phyloP scores from a whole-genome alignment of 352 stramenopile species.

The Phytophthora parvispora region DNA sequence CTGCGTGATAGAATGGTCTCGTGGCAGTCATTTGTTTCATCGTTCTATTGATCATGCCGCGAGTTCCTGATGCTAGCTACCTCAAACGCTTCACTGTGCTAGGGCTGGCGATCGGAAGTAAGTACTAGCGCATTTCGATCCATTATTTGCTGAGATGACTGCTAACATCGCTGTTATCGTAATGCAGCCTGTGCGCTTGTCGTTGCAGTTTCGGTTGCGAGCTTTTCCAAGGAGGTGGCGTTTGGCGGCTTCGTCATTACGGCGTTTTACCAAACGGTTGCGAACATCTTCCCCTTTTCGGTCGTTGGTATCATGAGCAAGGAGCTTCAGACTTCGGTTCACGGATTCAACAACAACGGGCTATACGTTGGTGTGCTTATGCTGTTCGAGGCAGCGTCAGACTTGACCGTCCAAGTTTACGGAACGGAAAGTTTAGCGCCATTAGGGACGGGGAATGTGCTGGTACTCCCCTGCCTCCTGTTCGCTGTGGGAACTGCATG shows the following conservation, averaged over 20 bases:
- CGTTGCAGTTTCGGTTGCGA: conserved; percentile 60
- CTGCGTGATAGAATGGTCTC: conserved; percentile 57
- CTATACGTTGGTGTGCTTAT: conserved; percentile 81
- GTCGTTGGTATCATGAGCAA: conserved; percentile 87
- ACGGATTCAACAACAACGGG: conserved; percentile 87
- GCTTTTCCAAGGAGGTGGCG: conserved; percentile 50
- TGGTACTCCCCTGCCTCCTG: conserved; percentile 68
- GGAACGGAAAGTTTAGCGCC: conserved; percentile 72
- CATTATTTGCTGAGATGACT: too few species aligned
- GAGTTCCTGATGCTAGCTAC: conserved; percentile 53
- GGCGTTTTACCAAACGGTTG: conserved; percentile 71
- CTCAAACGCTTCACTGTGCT: conserved; percentile 61
- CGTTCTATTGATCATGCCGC: conserved; percentile 65
- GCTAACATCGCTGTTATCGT: neutral
- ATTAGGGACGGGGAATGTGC: conserved; percentile 68
- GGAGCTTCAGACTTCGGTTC: conserved; percentile 69
- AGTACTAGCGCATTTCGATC: conserved; percentile 3
- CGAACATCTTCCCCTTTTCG: conserved; percentile 79
- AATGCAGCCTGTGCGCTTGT: conserved; percentile 58
- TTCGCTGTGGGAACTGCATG: conserved; percentile 61
- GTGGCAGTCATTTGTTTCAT: conserved; percentile 63
- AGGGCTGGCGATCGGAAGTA: conserved; percentile 62
- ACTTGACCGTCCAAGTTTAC: conserved; percentile 82
- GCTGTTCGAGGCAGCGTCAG: conserved; percentile 69
- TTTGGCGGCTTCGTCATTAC: conserved; percentile 67